phyloP scores from a whole-genome alignment of 139 green algal species.

The Picochlorum costavermella region DNA sequence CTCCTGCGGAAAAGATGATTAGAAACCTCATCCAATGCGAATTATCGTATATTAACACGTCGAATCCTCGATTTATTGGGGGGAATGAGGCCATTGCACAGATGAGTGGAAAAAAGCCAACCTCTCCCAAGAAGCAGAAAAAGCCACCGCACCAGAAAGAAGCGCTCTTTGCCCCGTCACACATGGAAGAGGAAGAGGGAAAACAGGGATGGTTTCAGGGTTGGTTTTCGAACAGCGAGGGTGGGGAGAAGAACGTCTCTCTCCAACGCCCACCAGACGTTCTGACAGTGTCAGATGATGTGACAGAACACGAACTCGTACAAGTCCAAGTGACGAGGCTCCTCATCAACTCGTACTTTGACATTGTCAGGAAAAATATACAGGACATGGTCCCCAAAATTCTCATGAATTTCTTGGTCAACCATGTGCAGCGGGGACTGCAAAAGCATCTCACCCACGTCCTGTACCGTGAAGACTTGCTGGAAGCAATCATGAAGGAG shows the following conservation, averaged over 20 bases:
- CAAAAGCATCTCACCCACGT: constrained; percentile 77
- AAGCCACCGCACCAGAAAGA: constrained; percentile 28
- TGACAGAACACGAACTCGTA: constrained; percentile 51
- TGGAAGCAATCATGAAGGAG: constrained; percentile 67
- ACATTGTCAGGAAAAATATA: constrained; percentile 79
- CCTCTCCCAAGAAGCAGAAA: no score
- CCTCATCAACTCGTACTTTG: constrained; percentile 84
- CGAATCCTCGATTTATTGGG: constrained; percentile 85
- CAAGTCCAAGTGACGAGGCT: constrained; percentile 83
- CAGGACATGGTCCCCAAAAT: constrained; percentile 84
- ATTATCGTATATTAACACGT: constrained; percentile 94
- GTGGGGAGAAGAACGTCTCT: not conserved
- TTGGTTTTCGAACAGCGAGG: constrained; percentile 21
- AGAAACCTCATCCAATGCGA: constrained; percentile 68
- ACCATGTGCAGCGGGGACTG: constrained; percentile 58
- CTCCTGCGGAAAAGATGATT: constrained; percentile 56
- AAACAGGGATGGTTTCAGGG: constrained; percentile 2
- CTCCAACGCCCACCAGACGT: constrained; percentile 18
- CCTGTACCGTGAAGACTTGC: constrained; percentile 78
- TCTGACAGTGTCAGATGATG: constrained; percentile 28
- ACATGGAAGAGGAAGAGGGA: not conserved
- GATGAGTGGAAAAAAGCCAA: not conserved
- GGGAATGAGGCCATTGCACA: constrained; percentile 60
- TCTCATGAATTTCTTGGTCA: constrained; percentile 92
- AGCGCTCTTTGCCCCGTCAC: constrained; percentile 9